Conservation (phyloP, 805 yeast species). For the Myxozyma geophila region DNA sequence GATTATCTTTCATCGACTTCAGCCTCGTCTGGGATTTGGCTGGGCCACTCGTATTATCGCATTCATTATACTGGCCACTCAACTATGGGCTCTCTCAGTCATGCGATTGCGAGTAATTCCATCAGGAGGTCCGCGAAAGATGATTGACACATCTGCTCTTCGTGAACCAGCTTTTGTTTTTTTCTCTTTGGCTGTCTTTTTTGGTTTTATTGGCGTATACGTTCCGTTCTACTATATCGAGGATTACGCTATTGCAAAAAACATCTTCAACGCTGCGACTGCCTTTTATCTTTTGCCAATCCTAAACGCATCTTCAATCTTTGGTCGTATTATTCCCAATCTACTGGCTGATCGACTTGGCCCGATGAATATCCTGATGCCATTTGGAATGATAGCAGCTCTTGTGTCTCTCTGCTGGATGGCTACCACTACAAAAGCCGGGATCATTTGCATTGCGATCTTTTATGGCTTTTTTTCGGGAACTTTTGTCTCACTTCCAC, state of each 20-base stretch:
- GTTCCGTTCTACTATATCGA: conserved; percentile 45
- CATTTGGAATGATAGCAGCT: conserved; percentile 40
- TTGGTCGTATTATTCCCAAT: conserved; percentile 59
- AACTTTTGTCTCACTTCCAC: conserved; percentile 44
- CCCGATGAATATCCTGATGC: conserved; percentile 49
- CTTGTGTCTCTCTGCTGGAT: conserved; percentile 47
- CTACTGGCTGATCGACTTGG: conserved; percentile 55
- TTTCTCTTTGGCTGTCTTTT: conserved; percentile 37
- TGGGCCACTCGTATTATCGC: conserved; percentile 60
- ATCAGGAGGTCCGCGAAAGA: conserved; percentile 3
- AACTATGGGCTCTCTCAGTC: conserved; percentile 35
- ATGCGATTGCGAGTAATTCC: conserved; percentile 39
- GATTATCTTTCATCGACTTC: conserved; percentile 50
- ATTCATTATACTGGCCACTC: conserved; percentile 48
- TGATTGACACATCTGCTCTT: conserved; percentile 37
- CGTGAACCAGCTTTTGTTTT: conserved; percentile 40
- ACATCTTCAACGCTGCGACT: conserved; percentile 27
- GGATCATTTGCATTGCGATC: conserved; percentile 41
- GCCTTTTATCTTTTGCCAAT: conserved; percentile 44
- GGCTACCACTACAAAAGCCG: conserved; percentile 41
- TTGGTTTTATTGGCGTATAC: conserved; percentile 43
- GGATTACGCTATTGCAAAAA: conserved; percentile 39
- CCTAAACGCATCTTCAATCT: conserved; percentile 47
- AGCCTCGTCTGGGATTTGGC: conserved; percentile 53
- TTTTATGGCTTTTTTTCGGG: conserved; percentile 45